phyloP scores from a whole-genome alignment of 2,329 filamentous ascomycete genomes.

The Hypomyces rosellus region DNA sequence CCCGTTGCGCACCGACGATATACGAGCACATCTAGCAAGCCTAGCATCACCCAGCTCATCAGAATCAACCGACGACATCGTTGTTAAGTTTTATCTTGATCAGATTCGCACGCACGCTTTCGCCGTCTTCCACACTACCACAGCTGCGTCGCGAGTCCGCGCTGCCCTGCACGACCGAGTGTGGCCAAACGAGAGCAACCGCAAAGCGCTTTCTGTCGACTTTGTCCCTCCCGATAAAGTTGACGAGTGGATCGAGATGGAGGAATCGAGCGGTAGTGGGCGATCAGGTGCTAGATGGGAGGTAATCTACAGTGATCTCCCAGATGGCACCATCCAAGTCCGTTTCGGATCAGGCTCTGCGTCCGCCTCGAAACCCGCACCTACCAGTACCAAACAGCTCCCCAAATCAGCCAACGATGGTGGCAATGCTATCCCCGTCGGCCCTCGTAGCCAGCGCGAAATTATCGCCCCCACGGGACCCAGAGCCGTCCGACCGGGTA shows the following conservation, averaged over 20 bases:
- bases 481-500: conserved; percentile 30
- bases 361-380: conserved; percentile 11
- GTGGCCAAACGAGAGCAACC: conserved; percentile 81
- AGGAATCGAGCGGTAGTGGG: conserved; percentile 46
- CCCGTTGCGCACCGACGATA: conserved; percentile 62
- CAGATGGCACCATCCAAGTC: conserved; percentile 49
- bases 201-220: conserved; percentile 82
- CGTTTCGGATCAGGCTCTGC: conserved; percentile 36
- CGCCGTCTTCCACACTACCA: conserved; percentile 60
- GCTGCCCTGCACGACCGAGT: conserved; percentile 67
- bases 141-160: conserved; percentile 71
- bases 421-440: conserved; percentile 31
- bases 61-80: conserved; percentile 43
- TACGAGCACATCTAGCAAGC: conserved; percentile 62
- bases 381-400: conserved; percentile 11
- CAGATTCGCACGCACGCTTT: conserved; percentile 84
- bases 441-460: conserved; percentile 26
- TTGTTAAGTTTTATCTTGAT: conserved; percentile 73
- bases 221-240: conserved; percentile 76
- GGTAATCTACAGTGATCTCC: conserved; percentile 58
- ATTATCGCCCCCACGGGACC: conserved; percentile 29
- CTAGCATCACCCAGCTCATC: conserved; percentile 52
- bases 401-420: conserved; percentile 16
- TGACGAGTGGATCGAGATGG: conserved; percentile 64
- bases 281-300: conserved; percentile 56